Evolutionary conservation across 371 early-diverging fungal species (phyloP).

Genomic region (Saksenaea oblongispora): DNA sequence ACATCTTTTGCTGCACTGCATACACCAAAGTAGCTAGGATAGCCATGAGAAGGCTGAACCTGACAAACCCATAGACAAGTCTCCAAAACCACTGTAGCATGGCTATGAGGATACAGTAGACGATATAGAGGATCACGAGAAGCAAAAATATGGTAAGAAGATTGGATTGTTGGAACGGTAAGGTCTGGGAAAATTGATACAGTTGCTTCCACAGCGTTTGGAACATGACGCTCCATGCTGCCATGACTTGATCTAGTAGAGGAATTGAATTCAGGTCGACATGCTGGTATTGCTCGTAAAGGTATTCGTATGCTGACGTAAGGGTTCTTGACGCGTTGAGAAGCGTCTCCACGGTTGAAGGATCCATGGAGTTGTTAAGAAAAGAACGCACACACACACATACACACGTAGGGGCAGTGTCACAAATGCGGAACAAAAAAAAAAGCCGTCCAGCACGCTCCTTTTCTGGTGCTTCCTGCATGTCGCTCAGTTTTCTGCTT

Average conservation of each 20-base stretch:
- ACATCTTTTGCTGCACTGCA: conserved; percentile 15
- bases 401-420: no score
- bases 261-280: neutral
- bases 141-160: conserved; percentile 30
- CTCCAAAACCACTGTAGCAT: conserved; percentile 31
- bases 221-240: neutral
- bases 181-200: neutral
- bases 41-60: conserved; percentile 35
- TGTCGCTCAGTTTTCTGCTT: no score
- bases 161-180: conserved; percentile 23
- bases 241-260: neutral
- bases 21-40: conserved; percentile 19
- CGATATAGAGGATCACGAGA: conserved; percentile 30
- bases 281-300: neutral
- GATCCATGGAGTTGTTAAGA: neutral
- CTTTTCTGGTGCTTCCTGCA: no score
- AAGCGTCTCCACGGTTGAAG: neutral
- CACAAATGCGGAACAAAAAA: neutral
- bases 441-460: no score
- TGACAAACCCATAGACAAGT: conserved; percentile 38
- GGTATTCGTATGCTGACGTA: neutral
- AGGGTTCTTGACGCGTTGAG: neutral
- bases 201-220: neutral
- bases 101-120: conserved; percentile 28
- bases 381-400: neutral